Evolutionary conservation across 2,329 filamentous ascomycete species (phyloP).

Genomic region (Ophiostoma pallidulum): DNA sequence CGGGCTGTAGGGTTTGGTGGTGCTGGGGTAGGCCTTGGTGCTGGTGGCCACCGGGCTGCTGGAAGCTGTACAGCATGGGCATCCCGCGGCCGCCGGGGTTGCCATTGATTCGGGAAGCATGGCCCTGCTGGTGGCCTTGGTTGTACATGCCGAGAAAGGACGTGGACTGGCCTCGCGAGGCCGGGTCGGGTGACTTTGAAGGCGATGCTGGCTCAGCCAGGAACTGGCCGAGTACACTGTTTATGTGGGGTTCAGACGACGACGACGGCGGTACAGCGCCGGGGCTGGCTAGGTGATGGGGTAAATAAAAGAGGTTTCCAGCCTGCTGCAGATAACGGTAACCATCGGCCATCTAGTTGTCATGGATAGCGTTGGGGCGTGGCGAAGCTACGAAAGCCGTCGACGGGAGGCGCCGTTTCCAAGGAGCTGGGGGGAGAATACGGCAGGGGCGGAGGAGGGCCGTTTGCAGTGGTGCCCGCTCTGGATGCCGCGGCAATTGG

Average conservation of each 20-base stretch:
- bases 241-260: conserved; percentile 24
- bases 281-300: conserved; percentile 37
- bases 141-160: conserved; percentile 55
- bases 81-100: conserved; percentile 49
- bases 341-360: conserved; percentile 59
- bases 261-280: conserved; percentile 23
- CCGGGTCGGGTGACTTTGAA: conserved; percentile 22
- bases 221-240: conserved; percentile 26
- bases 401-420: neutral
- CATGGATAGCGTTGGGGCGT: conserved; percentile 19
- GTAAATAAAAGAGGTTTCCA: conserved; percentile 49
- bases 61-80: conserved; percentile 62
- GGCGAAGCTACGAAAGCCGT: conserved; percentile 1
- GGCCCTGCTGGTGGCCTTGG: conserved; percentile 61
- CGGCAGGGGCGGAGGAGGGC: neutral
- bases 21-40: conserved; percentile 58
- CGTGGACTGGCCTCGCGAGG: conserved; percentile 24
- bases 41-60: conserved; percentile 50
- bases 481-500: neutral
- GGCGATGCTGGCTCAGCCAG: conserved; percentile 22
- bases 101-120: conserved; percentile 68
- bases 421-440: neutral
- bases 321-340: conserved; percentile 52
- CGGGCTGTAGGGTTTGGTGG: conserved; percentile 47
- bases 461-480: neutral